These are phyloP conservation scores for Strigomonas galati DNA, from an alignment of 208 protist genomes.

Conservation along the genomic window DNA sequence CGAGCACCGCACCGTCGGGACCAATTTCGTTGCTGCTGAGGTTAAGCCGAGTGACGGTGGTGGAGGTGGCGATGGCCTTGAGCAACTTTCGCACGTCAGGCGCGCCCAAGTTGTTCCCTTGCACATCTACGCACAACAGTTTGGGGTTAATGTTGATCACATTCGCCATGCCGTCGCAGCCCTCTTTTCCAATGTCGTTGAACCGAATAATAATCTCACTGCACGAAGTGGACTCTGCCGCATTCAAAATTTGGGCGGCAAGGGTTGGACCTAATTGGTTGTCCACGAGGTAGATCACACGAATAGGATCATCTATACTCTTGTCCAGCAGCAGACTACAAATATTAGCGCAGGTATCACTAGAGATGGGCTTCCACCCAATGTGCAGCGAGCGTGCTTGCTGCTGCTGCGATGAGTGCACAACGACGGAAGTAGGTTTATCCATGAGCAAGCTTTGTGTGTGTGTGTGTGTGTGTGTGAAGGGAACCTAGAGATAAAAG, in stretches of 20 bases:
- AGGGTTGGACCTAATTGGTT: constrained; percentile 76
- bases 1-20: constrained; percentile 62
- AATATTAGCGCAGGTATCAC: constrained; percentile 53
- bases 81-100: constrained; percentile 70
- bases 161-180: constrained; percentile 79
- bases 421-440: not conserved
- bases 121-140: constrained; percentile 71
- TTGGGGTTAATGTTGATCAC: constrained; percentile 71
- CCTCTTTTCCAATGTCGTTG: constrained; percentile 89
- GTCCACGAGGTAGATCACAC: constrained; percentile 70
- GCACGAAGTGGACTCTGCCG: constrained; percentile 60
- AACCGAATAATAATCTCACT: constrained; percentile 73
- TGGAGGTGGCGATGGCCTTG: constrained; percentile 66
- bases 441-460: no score
- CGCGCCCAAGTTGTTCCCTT: constrained; percentile 70
- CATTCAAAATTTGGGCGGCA: constrained; percentile 53
- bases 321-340: constrained; percentile 43
- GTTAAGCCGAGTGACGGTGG: constrained; percentile 51
- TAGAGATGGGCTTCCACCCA: constrained; percentile 54
- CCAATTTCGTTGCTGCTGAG: constrained; percentile 78
- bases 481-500: no score
- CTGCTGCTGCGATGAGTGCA: constrained; percentile 5
- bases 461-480: no score
- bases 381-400: constrained; percentile 35
- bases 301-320: constrained; percentile 35